A percentile compares a stretch with the other conserved stretches of the same genome.
phyloP scores from a whole-genome alignment of 2,329 filamentous ascomycete species.

The Neospermospora avenae region DNA sequence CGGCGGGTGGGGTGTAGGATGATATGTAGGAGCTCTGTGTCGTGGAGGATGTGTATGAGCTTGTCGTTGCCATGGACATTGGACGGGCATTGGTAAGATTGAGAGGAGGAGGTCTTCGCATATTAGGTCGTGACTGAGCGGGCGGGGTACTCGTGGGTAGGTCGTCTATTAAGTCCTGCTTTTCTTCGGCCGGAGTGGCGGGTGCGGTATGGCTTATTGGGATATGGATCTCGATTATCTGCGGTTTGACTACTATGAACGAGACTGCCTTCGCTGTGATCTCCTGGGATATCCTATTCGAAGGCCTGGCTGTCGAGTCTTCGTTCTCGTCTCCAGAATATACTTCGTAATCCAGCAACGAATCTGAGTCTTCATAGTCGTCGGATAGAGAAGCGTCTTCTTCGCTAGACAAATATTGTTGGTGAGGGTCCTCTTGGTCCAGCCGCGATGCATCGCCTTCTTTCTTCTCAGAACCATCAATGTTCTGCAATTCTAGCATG shows the following conservation, averaged over 20 bases:
- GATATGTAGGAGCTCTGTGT: constrained; percentile 15
- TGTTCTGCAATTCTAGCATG: constrained; percentile 28
- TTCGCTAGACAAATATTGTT: constrained; percentile 62
- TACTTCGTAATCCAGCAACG: constrained; percentile 42
- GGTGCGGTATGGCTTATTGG: constrained; percentile 11
- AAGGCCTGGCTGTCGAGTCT: constrained; percentile 23
- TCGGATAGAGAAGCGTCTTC: constrained; percentile 63
- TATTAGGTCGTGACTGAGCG: constrained; percentile 3
- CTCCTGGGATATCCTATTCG: constrained; percentile 40
- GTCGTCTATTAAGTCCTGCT: constrained; percentile 10
- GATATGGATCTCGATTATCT: constrained; percentile 29
- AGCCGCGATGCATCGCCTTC: constrained; percentile 20
- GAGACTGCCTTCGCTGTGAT: constrained; percentile 57
- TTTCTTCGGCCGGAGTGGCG: background rate
- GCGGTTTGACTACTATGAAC: constrained; percentile 57
- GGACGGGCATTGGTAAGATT: constrained; percentile 20
- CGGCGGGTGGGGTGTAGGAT: background rate
- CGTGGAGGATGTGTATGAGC: too few relatives aligned
- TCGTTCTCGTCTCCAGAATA: constrained; percentile 29
- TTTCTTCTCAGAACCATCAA: constrained; percentile 22
- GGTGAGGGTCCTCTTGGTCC: constrained; percentile 44
- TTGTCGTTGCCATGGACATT: constrained; percentile 23
- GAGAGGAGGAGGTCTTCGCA: constrained; percentile 23
- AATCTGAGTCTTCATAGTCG: constrained; percentile 56
- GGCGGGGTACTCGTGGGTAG: constrained; percentile 8